These are phyloP conservation scores for Aspergillus diversus DNA, from an alignment of 495 filamentous ascomycete genomes.

Conservation along the genomic window DNA sequence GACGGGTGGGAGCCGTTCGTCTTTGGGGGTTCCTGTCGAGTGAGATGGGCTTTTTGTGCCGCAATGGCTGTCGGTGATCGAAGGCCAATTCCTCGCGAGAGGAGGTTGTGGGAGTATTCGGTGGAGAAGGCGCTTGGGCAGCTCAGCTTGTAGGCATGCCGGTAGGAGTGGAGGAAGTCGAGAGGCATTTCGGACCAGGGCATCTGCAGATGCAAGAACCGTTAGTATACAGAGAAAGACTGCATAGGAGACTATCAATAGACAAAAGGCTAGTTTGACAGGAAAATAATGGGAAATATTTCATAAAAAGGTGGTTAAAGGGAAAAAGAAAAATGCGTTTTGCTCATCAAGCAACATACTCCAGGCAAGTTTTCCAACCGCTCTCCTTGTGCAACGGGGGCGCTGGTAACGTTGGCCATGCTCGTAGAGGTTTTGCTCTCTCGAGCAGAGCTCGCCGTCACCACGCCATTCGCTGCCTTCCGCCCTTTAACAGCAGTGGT, in stretches of 20 bases:
- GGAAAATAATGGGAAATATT: background rate
- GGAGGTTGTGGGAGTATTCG: constrained; percentile 70
- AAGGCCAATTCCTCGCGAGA: constrained; percentile 72
- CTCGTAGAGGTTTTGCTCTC: constrained; percentile 30
- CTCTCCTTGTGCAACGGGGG: constrained; percentile 34
- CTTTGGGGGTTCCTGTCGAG: constrained; percentile 17
- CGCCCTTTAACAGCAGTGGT: constrained; percentile 37
- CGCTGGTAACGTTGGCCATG: constrained; percentile 42
- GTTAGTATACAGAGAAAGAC: constrained; percentile 19
- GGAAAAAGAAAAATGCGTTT: constrained; percentile 5
- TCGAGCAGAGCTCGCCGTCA: constrained; percentile 6
- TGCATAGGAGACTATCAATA: background rate
- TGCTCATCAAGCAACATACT: constrained; percentile 31
- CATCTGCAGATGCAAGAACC: constrained; percentile 52
- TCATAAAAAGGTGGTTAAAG: background rate
- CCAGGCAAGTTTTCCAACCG: constrained; percentile 35
- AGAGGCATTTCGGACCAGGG: constrained; percentile 75
- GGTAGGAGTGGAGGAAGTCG: constrained; percentile 77
- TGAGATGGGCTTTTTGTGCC: constrained; percentile 41
- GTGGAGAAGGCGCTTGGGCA: constrained; percentile 71
- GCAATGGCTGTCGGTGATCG: constrained; percentile 51
- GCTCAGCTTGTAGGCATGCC: constrained; percentile 73
- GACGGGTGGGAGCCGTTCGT: constrained; percentile 15
- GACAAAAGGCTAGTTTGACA: constrained; percentile 1
- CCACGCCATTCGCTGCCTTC: constrained; percentile 30